Percentiles rank a stretch among this genome's conserved stretches.
These are phyloP conservation scores for Globisporangium polare DNA, from an alignment of 352 stramenopile genomes.

Conservation along the genomic window DNA sequence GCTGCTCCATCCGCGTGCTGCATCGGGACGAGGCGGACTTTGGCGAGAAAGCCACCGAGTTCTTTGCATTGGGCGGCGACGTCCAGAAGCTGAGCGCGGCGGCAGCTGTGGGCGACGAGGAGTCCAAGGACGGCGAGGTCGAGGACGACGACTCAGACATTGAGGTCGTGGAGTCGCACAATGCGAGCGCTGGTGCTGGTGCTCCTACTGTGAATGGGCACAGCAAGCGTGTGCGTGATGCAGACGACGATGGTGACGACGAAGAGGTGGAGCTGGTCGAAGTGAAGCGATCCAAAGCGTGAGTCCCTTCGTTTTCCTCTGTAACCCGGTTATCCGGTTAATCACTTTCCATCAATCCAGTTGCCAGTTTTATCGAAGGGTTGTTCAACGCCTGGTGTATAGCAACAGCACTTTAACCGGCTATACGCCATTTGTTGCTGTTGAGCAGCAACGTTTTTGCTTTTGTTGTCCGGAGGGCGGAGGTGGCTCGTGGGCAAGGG, in stretches of 20 bases:
- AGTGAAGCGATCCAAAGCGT: conserved; percentile 17
- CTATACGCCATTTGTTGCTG: too few species aligned
- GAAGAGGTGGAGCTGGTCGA: conserved; percentile 13
- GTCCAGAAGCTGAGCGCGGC: conserved; percentile 47
- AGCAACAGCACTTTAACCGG: too few species aligned
- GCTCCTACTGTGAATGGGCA: neutral
- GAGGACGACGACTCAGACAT: conserved; percentile 26
- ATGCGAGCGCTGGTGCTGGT: neutral
- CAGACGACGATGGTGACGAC: neutral
- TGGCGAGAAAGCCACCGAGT: conserved; percentile 59
- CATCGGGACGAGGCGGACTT: conserved; percentile 64
- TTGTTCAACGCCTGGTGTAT: too few species aligned
- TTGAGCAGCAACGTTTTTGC: too few species aligned
- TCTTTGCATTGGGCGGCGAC: conserved; percentile 76
- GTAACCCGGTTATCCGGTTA: neutral
- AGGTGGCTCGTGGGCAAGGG: neutral
- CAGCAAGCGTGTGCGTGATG: conserved; percentile 10
- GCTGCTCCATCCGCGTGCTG: conserved; percentile 77
- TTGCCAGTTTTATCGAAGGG: neutral
- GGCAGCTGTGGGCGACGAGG: conserved; percentile 6
- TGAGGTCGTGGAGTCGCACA: conserved; percentile 25
- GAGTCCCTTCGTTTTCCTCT: neutral
- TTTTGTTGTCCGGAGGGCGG: too few species aligned
- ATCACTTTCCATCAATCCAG: conserved; percentile 3
- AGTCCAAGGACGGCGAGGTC: conserved; percentile 32